Evolutionary conservation across 345 rosid genomes (phyloP), one percentile per base, ranked within the genome.

Genomic region (Populus tremula): DNA sequence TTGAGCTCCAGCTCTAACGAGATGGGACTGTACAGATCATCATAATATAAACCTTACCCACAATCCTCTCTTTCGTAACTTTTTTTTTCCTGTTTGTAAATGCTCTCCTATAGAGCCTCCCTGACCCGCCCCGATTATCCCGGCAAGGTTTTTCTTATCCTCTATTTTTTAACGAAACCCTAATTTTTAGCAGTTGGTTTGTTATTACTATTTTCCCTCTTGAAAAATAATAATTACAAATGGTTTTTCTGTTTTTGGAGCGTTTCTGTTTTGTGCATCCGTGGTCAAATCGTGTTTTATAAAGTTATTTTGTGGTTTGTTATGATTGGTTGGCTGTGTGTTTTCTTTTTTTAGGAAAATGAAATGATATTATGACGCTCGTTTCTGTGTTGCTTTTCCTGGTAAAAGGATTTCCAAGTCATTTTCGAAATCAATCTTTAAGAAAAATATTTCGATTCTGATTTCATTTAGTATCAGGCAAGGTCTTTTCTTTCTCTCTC

Each of bases 31-130:
- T 27, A 53, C 70, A 62, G 80, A 71, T 67, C 83, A 69, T 67
- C 83, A 50, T 66, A 36, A 50, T 66, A 36, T 53, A 59, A 79
- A 75, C 75, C 79, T 35, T 5, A 45, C 71, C 71, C 62, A 6
- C 17, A 36, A 79, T 69, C 53, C 61, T 36, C 69, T 78, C 49
- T 71, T 80, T 80, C 73, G 67, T 69, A 77, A 25, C 35, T 5
- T 59, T 61, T 5, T 61, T 47, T 18, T 53, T 71, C 67, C 16
- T 63, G 81, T 5, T 33, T 33, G 36, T 33, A 14, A 81, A 82
- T 78, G 71, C 80, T 81, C 76, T 85, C 82, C 78, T 84, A 87
- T 87, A 94, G 86, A 87, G 89, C 88, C 93, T 74, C 97, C 91
- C 43, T 86, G 90, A 89, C 78, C 77, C 12, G 53, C 67, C 75